These are phyloP conservation scores for Cryptococcus deneoformans DNA, from an alignment of 1,284 basidiomycete genomes.

Conservation along the genomic window DNA sequence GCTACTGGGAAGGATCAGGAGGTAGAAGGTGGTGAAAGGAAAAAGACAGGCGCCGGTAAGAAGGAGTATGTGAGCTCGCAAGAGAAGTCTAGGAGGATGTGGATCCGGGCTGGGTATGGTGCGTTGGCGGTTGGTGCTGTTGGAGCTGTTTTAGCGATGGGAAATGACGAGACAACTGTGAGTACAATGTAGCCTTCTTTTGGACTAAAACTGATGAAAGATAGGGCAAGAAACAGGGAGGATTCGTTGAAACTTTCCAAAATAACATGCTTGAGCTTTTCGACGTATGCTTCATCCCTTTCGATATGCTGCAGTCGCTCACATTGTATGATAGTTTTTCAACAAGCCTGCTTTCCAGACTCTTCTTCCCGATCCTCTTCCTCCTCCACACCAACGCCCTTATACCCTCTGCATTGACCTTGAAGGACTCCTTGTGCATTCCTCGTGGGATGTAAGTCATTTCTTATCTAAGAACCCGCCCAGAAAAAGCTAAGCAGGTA, in stretches of 20 bases:
- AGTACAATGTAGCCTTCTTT: not conserved
- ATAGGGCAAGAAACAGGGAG: slow-evolving; percentile 1
- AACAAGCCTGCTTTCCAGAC: slow-evolving; percentile 90
- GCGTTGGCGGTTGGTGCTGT: slow-evolving; percentile 56
- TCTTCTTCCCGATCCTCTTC: slow-evolving; percentile 82
- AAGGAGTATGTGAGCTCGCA: slow-evolving; percentile 58
- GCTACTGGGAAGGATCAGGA: slow-evolving; percentile 19
- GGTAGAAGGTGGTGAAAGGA: slow-evolving; percentile 26
- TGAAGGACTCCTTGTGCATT: slow-evolving; percentile 88
- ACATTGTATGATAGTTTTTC: slow-evolving; percentile 61
- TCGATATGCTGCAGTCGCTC: not conserved
- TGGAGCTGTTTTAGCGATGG: slow-evolving; percentile 51
- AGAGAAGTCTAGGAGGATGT: slow-evolving; percentile 61
- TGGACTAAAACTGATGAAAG: not conserved
- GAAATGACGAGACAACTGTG: not conserved
- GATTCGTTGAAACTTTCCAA: slow-evolving; percentile 21
- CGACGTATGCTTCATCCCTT: slow-evolving; percentile 23
- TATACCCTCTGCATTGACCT: slow-evolving; percentile 90
- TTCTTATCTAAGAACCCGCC: not conserved
- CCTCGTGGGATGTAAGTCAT: slow-evolving; percentile 84
- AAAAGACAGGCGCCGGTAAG: slow-evolving; percentile 36
- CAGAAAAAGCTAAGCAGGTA: not conserved
- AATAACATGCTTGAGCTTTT: slow-evolving; percentile 30
- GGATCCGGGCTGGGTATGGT: slow-evolving; percentile 56
- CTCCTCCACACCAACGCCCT: slow-evolving; percentile 79